Base-by-base conservation (phyloP, 2,329 filamentous ascomycete species). In the Fusarium nanum region DNA sequence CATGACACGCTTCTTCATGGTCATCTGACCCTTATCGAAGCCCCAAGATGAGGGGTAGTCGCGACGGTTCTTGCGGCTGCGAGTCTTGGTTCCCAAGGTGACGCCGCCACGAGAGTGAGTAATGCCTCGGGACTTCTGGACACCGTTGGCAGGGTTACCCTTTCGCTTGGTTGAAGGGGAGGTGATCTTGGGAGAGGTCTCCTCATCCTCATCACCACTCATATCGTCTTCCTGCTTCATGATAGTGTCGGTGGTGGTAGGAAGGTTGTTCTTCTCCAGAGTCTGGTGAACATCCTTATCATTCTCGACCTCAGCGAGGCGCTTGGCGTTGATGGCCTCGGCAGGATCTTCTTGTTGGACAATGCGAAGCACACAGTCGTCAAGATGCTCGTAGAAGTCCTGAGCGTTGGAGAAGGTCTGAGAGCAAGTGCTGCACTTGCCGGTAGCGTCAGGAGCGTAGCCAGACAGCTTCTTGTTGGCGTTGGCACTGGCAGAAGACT, bases 321-420 rank as follows among this genome's bases (percentile, higher is more conserved):
- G 88, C 76, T 87, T 86, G 3, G 88, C 89, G 76, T 92, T 92
- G 81, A 91, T 88, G 20, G 88, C 88, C 81, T 91, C 89, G 27
- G 88, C 86, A 6, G 89, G 89, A 71, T 92, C 90, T 78, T 91
- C 89, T 78, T 91, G 89, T 78, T 92, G 89, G 27, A 92, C 90
- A 74, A 91, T 91, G 78, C 89, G 88, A 70, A 92, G 82, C 65
- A 92, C 90, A 76, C 90, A 92, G 81, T 92, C 89, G 75, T 92
- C 95, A 77, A 98, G 85, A 86, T 98, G 95, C 86, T 98, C 96
- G 80, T 98, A 98, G 82, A 98, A 98, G 82, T 98, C 95, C 79
- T 98, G 95, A 7, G 94, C 94, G 76, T 93, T 97, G 83, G 88
- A 89, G 81, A 98, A 98, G 14, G 92, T 97, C 63, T 90, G 88